These are phyloP conservation scores for Nakazawaea wyomingensis DNA, from an alignment of 805 yeast species.

Conservation along the genomic window DNA sequence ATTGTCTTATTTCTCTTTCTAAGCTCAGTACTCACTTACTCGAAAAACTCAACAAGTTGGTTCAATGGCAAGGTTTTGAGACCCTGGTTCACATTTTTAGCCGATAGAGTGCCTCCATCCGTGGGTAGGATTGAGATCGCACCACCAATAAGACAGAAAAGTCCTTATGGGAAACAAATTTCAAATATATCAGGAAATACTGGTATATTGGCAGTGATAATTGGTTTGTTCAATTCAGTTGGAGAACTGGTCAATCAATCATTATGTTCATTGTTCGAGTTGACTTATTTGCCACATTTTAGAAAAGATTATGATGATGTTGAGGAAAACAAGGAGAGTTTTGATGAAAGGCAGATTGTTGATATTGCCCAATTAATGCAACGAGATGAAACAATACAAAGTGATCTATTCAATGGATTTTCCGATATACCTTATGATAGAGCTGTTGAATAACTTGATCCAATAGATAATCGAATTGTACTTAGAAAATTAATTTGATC, in stretches of 20 bases:
- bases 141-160: no score
- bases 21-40: slow-evolving; percentile 2
- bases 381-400: background rate
- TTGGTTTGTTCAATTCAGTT: background rate
- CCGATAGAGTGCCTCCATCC: slow-evolving; percentile 29
- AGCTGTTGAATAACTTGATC: background rate
- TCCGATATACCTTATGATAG: no score
- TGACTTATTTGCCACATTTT: slow-evolving; percentile 6
- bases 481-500: no score
- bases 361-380: background rate
- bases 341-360: background rate
- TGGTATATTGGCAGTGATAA: no score
- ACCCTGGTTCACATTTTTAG: slow-evolving; percentile 19
- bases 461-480: no score
- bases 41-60: slow-evolving; percentile 11
- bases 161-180: no score
- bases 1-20: slow-evolving; percentile 10
- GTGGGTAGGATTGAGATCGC: slow-evolving; percentile 23
- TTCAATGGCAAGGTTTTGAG: slow-evolving; percentile 14
- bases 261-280: slow-evolving; percentile 4
- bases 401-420: no score
- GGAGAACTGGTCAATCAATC: background rate
- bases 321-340: slow-evolving; percentile 3
- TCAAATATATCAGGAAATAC: no score
- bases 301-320: background rate